Percentiles rank a stretch among this genome's conserved stretches.
Conservation (phyloP, 257 asterid genomes). For the Solanum virginianum region DNA sequence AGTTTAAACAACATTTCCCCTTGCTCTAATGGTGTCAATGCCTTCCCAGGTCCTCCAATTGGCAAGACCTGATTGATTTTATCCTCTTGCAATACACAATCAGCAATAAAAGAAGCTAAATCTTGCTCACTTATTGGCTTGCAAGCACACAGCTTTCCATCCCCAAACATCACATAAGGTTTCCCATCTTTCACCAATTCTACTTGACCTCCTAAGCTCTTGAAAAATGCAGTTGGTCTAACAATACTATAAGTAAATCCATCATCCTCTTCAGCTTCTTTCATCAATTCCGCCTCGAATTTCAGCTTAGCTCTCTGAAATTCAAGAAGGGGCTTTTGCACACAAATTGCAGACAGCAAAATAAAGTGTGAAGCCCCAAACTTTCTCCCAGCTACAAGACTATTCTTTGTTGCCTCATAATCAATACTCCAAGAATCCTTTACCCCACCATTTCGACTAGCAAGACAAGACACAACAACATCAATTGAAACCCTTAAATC, state of each 20-base stretch:
- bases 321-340: slow-evolving; percentile 98
- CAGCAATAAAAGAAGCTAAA: slow-evolving; percentile 66
- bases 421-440: slow-evolving; percentile 92
- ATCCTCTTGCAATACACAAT: slow-evolving; percentile 58
- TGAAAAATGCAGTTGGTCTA: slow-evolving; percentile 96
- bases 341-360: slow-evolving; percentile 83
- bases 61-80: slow-evolving; percentile 55
- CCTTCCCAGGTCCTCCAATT: slow-evolving; percentile 82
- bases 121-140: slow-evolving; percentile 91
- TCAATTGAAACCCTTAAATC: slow-evolving; percentile 46
- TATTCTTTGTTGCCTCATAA: slow-evolving; percentile 83
- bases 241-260: slow-evolving; percentile 71
- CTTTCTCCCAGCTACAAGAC: slow-evolving; percentile 66
- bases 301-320: slow-evolving; percentile 88
- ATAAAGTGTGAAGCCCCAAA: slow-evolving; percentile 87
- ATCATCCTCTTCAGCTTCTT: slow-evolving; percentile 35
- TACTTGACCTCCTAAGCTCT: slow-evolving; percentile 94
- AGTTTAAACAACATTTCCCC: slow-evolving; percentile 83
- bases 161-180: slow-evolving; percentile 98
- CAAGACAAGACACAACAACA: slow-evolving; percentile 93
- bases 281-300: slow-evolving; percentile 58
- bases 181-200: slow-evolving; percentile 87
- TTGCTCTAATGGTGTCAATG: slow-evolving; percentile 89
- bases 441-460: slow-evolving; percentile 86
- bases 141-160: slow-evolving; percentile 83